Base-by-base conservation (phyloP, 73 alveolate species). In the Uronychia setigera region DNA sequence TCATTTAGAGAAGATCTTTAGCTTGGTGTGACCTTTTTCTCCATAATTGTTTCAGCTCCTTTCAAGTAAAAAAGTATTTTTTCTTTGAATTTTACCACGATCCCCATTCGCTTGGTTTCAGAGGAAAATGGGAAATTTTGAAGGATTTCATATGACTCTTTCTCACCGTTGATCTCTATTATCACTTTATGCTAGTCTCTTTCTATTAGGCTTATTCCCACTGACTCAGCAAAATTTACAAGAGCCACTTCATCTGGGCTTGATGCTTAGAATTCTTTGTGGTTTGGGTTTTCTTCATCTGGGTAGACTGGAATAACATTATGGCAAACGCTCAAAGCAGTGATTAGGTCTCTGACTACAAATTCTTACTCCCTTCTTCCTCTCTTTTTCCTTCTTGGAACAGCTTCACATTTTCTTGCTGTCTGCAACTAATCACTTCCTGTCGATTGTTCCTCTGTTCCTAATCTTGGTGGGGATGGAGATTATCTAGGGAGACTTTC, bases 201-300 rank as follows among this genome's bases (percentile, higher is more conserved):
- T 27, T 85, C 77, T 0, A 91, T 32, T 31, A 96, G 91, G 80
- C 81, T 86, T 87, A 96, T 81, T 30, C 98, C 98, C 32, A 91
- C 35, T 80, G 74, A 74, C 46, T 89, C 98, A 0, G 98, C 98
- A 86, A 91, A 91, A 88, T 92, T 84, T 25, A 95, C 98, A 46
- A 96, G 78, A 9, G 99, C 98, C 0, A 96, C 92, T 87, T 96
- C 99, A 91, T 96, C 99, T 0, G 99, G 99, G 29, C 97, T 87
- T 11, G 96, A 86, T 0, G 99, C 98, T 86, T 96, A 97, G 91
- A 88, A 95, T 35, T 84, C 91, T 80, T 80, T 88, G 60, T 35
- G 29, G 75, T 76, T 78, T 32, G 80, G 83, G 74, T 88, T 88
- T n/a, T 84, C 92, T 5, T 31, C 33, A 46, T 93, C 92, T 74